phyloP scores from a whole-genome alignment of 1,284 basidiomycete genomes.

The Apiotrichum mycotoxinovorans region DNA sequence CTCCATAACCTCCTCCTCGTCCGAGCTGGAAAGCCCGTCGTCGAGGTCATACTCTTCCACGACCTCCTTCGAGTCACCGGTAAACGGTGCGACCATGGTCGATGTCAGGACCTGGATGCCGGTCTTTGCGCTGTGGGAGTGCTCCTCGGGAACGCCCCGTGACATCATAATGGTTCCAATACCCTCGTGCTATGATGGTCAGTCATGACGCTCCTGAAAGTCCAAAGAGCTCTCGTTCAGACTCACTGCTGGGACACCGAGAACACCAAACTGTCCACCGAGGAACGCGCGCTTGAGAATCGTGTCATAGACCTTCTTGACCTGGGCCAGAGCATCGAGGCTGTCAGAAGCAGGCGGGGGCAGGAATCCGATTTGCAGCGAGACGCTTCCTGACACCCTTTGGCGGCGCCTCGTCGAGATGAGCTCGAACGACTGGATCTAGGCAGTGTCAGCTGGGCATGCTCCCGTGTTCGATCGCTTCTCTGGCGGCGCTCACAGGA shows the following conservation, averaged over 20 bases:
- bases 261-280: constrained; percentile 54
- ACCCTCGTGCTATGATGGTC: constrained; percentile 67
- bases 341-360: constrained; percentile 41
- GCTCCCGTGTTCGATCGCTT: no score
- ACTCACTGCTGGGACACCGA: constrained; percentile 68
- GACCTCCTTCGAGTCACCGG: constrained; percentile 11
- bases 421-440: constrained; percentile 14
- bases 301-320: constrained; percentile 57
- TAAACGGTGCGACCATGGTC: constrained; percentile 22
- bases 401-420: constrained; percentile 58
- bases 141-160: not conserved
- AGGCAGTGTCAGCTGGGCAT: constrained; percentile 1
- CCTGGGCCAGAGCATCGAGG: constrained; percentile 29
- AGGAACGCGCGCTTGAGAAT: constrained; percentile 62
- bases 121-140: not conserved
- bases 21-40: constrained; percentile 63
- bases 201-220: not conserved
- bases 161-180: constrained; percentile 67
- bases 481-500: constrained; percentile 40
- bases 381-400: constrained; percentile 60
- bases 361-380: constrained; percentile 74
- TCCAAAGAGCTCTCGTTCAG: not conserved
- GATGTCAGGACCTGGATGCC: constrained; percentile 15
- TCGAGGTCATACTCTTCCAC: constrained; percentile 59
- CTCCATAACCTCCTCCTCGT: constrained; percentile 56